Base-by-base conservation (phyloP, 495 filamentous ascomycete genomes). In the Amorphotheca resinae region DNA sequence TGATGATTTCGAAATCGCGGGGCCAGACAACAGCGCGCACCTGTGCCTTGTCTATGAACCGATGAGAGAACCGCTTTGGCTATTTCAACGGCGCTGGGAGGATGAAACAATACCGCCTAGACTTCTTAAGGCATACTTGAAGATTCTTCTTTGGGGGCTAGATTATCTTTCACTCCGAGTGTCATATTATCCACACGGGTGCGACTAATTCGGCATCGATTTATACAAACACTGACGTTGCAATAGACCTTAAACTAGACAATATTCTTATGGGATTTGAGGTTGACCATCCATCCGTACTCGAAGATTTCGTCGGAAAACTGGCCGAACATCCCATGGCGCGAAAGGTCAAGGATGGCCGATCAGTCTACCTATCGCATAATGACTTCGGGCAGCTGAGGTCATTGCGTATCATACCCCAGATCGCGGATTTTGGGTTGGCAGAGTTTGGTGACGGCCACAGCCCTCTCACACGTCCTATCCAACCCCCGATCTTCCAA, bases 51-150 rank as follows among this genome's bases (percentile, higher is more conserved):
- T 67, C 16, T 67, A 60, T 55, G 49, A 54, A 25, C 55, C 62
- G 44, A 60, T 69, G 58, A 63, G 65, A 52, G 66, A 70, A 40
- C 67, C 61, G 46, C 42, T 65, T 2, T 59, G 55, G 21, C 49
- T 61, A 45, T 66, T 59, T 49, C 56, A 59, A 51, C 50, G 49
- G 30, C 62, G 62, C 26, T 59, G 59, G 49, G 48, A 43, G 7
- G 46, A 50, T 31, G 41, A 42, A 15, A 45, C 22, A n/a, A 38
- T 50, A 4, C 39, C 62, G 51, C 21, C 52, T 50, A 56, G 33
- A 47, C 58, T 67, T 22, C 35, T 64, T 28, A 69, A 69, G 48
- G 56, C 46, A 47, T 65, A 69, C 43, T 51, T 68, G 45, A 41
- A 49, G 39, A 45, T 55, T 51, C 52, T 68, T 47, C 59, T 68